These are phyloP conservation scores for Debaryomyces singareniensis DNA, from an alignment of 1,139 yeast genomes.

Conservation along the genomic window DNA sequence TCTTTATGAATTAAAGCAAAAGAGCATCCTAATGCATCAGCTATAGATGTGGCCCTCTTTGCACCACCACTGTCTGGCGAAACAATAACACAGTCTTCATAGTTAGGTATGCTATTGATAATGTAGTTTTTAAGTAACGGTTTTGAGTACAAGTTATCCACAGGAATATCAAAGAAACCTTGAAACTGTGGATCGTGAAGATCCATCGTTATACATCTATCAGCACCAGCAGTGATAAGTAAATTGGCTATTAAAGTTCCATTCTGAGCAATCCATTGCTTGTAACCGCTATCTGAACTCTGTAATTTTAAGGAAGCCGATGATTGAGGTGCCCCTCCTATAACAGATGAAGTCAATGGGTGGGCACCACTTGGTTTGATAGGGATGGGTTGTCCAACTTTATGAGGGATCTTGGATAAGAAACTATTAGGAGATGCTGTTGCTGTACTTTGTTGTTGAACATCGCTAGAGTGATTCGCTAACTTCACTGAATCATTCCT, in stretches of 20 bases:
- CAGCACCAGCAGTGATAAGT: constrained; percentile 91
- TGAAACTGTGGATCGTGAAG: constrained; percentile 94
- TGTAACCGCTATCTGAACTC: constrained; percentile 59
- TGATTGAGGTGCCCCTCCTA: neutral
- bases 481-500: constrained; percentile 11
- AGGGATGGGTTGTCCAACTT: constrained; percentile 8
- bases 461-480: constrained; percentile 7
- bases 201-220: constrained; percentile 96
- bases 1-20: constrained; percentile 97
- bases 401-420: constrained; percentile 9
- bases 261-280: constrained; percentile 93
- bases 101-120: constrained; percentile 63
- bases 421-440: constrained; percentile 1
- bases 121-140: constrained; percentile 82
- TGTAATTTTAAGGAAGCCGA: constrained; percentile 15
- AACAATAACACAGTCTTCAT: constrained; percentile 75
- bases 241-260: constrained; percentile 90
- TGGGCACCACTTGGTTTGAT: constrained; percentile 2
- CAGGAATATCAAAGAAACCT: constrained; percentile 89
- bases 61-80: constrained; percentile 99
- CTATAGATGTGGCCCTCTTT: constrained; percentile 88
- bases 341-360: constrained; percentile 3
- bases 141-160: constrained; percentile 82
- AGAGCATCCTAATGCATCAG: constrained; percentile 81
- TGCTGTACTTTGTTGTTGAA: neutral